Base-by-base conservation (phyloP, 129 eudicot species). In the Scalesia atractyloides region DNA sequence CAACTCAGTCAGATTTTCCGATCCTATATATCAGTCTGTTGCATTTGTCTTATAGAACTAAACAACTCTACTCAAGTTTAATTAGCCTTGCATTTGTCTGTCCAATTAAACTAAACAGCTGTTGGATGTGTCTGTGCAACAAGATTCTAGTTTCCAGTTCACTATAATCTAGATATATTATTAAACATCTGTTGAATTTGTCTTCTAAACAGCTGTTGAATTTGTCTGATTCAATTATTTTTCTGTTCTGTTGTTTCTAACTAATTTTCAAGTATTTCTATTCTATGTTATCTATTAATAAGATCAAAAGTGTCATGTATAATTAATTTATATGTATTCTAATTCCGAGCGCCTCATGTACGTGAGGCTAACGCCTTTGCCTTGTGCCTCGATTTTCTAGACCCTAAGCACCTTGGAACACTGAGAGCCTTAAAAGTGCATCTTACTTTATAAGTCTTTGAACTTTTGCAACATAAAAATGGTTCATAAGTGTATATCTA, bases 21-120 rank as follows among this genome's bases (percentile, higher is more conserved):
- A 58, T 58, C 16, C 64, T 22, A 58, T 5, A 24, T 58, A 58
- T 58, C 6, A 58, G 64, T 12, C 36, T 58, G 64, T 58, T 24
- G 36, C 64, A 52, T 24, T 58, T 58, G 64, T 58, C 64, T 15
- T 12, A 58, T 4, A 22, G 30, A 34, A 58, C 24, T 58, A 10
- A 7, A 41, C 46, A 41, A 2, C 10, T 1, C 8, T 11, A 22
- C 16, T 58, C 26, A 33, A 10, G 64, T 57, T 57, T 56, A 56
- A 19, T 19, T 30, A 56, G 62, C 34, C 20, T 19, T 56, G 15
- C 62, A 20, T 56, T 20, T 56, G 62, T 56, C 34, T 19, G 34
- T 56, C 34, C 34, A 9, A 9, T 16, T 10, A 9, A 7, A 19
- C 20, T 20, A 20, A 19, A 18, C 59, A 17, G 59, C 59, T 53